Evolutionary conservation across 192 early-diverging fungal species (phyloP), one percentile per base, ranked within the genome.

Genomic region (Chytriomyces confervae): DNA sequence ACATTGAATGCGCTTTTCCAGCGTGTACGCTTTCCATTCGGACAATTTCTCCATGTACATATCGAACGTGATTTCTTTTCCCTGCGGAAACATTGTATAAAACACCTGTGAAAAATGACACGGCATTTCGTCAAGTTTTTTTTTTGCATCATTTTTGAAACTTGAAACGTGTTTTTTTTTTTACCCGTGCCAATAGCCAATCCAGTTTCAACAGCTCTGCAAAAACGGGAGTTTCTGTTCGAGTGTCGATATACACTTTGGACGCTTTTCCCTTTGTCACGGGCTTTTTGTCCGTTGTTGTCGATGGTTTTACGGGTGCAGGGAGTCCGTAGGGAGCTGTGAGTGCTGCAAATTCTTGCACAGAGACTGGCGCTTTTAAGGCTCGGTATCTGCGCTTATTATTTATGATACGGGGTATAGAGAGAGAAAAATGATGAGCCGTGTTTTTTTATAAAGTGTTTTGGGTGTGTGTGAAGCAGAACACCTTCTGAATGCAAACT

Each of bases 171-270:
- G n/a, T n/a, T n/a, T n/a, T 1, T 43, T 1, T 0, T 44, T 7
- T 13, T 61, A 77, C 76, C 43, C 76, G 20, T 27, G 67, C 20
- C 24, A 77, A 60, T 13, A 77, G 47, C 76, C 76, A 77, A 50
- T 77, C 76, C 27, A 44, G 13, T 44, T 69, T 67, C 13, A 77
- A 57, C 50, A 69, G 76, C 29, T 77, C 76, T 5, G 36, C 18
- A 53, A 77, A 77, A 10, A 69, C 20, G 2, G 76, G 66, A 24
- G 20, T 44, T 43, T 62, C 65, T n/a, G 63, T 45, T 13, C 48
- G 16, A 5, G 20, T 20, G 49, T 77, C 76, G 23, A 77, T 29
- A n/a, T 57, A 60, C 18, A 77, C 29, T n/a, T 50, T 69, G 2
- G 47, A 18, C 1, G 49, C 57, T 6, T 48, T 51, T 10, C 47